Conservation (phyloP, 805 yeast genomes). For the Ogataea trehaloabstinens region DNA sequence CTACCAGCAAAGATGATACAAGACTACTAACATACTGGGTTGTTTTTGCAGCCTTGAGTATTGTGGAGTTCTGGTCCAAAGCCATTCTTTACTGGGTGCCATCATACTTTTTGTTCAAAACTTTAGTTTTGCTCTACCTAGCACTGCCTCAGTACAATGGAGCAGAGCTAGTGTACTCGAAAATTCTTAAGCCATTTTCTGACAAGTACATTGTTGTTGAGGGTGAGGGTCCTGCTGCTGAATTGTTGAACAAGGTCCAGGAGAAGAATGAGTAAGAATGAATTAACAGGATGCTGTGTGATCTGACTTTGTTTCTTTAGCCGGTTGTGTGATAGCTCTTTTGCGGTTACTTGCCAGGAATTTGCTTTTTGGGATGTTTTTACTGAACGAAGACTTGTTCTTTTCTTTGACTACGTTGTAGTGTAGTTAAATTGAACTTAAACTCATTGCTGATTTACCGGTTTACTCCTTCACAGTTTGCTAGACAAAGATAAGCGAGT, state of each 20-base stretch:
- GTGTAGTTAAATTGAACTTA: no score
- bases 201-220: constrained; percentile 36
- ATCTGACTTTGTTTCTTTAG: no score
- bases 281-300: no score
- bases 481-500: no score
- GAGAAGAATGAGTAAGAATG: constrained; percentile 42
- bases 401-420: no score
- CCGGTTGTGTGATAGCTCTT: no score
- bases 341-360: no score
- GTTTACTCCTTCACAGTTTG: no score
- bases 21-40: constrained; percentile 96
- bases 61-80: constrained; percentile 93
- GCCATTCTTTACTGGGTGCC: constrained; percentile 95
- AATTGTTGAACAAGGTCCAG: constrained; percentile 43
- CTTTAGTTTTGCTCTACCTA: constrained; percentile 80
- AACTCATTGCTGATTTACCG: no score
- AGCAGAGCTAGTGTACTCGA: constrained; percentile 67
- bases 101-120: constrained; percentile 92
- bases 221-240: constrained; percentile 30
- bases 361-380: no score
- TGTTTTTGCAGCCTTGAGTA: constrained; percentile 89
- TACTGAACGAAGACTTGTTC: no score
- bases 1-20: constrained; percentile 72
- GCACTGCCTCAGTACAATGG: constrained; percentile 89
- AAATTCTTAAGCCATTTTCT: constrained; percentile 65